Evolutionary conservation across 2,329 filamentous ascomycete species (phyloP), one percentile per base, ranked within the genome.

Genomic region (Fusarium sp.): DNA sequence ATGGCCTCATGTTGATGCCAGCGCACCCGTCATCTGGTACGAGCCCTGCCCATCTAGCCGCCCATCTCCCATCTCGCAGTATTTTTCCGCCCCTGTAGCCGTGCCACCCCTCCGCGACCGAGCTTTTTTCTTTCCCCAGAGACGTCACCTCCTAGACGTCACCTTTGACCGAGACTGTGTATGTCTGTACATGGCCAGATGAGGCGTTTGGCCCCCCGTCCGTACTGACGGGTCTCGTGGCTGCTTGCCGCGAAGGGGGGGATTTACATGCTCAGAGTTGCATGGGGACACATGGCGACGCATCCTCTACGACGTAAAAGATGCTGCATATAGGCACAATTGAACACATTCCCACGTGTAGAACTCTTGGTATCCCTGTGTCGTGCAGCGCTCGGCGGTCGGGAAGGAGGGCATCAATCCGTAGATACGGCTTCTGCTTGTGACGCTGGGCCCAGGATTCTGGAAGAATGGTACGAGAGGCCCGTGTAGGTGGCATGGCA

Each of bases 1-100:
- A 67, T 77, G 73, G 66, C 39, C 56, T 69, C 74, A 66, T 77
- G 56, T 52, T 60, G 18, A 37, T 54, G 54, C 68, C 52, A 64
- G 63, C 67, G 37, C 27, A 37, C 25, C 50, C 43, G 50, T 64
- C 37, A 60, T 62, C 68, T 68, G 64, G 67, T 63, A 66, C 64
- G 72, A 70, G 48, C 48, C 48, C 70, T 13, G 45, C 27, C 20
- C 50, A 59, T 66, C 54, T 66, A n/a, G 62, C 62, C 35, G 48
- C 37, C 25, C 27, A 52, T 54, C 45, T 54, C 45, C 43, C 45
- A 54, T 57, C 35, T 57, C 45, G 61, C 59, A 52, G 48, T 52
- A n/a, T 30, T 52, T 50, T 48, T 27, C 23, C 43, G 43, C 23
- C 43, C 43, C 52, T 52, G 48, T 52, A 30, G 16, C 71, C 71